Conservation (phyloP, 352 stramenopile genomes). For the Phytophthora hibernalis region DNA sequence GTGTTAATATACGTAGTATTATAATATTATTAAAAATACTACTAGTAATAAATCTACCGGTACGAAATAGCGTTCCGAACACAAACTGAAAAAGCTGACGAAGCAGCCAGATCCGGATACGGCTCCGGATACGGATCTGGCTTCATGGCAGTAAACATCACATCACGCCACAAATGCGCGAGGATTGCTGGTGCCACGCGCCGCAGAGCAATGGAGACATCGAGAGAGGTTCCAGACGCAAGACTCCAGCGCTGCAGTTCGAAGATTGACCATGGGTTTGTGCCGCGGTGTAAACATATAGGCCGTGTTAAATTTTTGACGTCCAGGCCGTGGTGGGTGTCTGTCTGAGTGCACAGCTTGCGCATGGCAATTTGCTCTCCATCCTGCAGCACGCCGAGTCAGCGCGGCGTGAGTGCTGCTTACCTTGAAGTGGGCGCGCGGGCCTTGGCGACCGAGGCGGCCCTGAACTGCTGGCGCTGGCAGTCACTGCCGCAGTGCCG, state of each 20-base stretch:
- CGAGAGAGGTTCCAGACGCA: neutral
- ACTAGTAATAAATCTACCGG: too few species aligned
- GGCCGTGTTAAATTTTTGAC: neutral
- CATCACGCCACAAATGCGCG: too few species aligned
- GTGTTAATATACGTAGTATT: too few species aligned
- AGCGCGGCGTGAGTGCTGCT: neutral
- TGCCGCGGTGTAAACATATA: conserved; percentile 4
- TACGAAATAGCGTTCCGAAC: neutral
- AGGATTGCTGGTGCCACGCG: too few species aligned
- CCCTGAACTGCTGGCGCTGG: neutral
- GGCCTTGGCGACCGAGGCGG: too few species aligned
- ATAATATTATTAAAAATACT: too few species aligned
- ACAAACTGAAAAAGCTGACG: too few species aligned
- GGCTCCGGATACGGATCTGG: neutral
- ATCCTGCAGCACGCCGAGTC: neutral
- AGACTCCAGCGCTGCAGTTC: neutral
- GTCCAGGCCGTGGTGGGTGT: too few species aligned
- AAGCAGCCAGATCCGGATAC: neutral
- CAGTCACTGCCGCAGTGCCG: too few species aligned
- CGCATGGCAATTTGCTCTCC: neutral
- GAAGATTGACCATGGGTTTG: neutral
- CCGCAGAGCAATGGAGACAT: neutral
- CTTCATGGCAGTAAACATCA: too few species aligned
- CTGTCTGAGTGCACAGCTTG: neutral
- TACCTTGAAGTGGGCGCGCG: neutral